phyloP scores from a whole-genome alignment of 2,329 filamentous ascomycete genomes.

The Colletotrichum sp. region DNA sequence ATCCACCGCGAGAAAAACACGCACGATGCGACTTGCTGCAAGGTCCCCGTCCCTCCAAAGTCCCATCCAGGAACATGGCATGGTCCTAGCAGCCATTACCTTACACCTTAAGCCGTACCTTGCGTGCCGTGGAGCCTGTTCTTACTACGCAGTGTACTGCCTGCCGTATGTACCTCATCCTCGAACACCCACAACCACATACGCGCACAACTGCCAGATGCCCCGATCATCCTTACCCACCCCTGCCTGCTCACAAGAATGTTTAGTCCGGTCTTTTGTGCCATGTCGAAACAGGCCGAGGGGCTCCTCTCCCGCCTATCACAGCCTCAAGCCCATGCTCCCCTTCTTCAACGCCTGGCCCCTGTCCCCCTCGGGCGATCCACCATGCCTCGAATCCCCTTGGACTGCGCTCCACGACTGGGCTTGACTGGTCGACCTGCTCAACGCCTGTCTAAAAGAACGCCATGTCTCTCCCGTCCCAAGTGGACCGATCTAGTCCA shows the following conservation, averaged over 20 bases:
- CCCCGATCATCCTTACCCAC: constrained; percentile 5
- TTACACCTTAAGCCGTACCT: neutral
- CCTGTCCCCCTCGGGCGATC: constrained; percentile 35
- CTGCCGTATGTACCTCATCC: neutral
- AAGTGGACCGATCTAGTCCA: constrained; percentile 21
- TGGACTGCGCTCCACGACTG: constrained; percentile 36
- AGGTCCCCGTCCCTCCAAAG: constrained; percentile 17
- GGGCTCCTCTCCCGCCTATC: constrained; percentile 31
- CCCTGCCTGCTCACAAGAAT: constrained; percentile 30
- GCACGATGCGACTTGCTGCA: constrained; percentile 17
- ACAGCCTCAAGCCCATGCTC: constrained; percentile 20
- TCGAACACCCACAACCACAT: neutral
- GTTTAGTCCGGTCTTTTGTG: constrained; percentile 21
- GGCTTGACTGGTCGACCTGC: constrained; percentile 34
- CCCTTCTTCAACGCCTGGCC: constrained; percentile 24
- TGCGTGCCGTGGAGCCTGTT: neutral
- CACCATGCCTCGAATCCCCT: constrained; percentile 43
- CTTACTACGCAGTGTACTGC: neutral
- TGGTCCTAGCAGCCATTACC: constrained; percentile 1
- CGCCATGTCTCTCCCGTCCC: constrained; percentile 22
- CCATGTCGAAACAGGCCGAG: constrained; percentile 24
- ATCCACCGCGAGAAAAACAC: constrained; percentile 2
- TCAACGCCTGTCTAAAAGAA: constrained; percentile 28
- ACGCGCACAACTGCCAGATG: constrained; percentile 4
- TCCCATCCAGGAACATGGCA: neutral